Evolutionary conservation across 2,329 filamentous ascomycete species (phyloP), one percentile per base, ranked within the genome.

Genomic region (Nannizziopsis barbatae): DNA sequence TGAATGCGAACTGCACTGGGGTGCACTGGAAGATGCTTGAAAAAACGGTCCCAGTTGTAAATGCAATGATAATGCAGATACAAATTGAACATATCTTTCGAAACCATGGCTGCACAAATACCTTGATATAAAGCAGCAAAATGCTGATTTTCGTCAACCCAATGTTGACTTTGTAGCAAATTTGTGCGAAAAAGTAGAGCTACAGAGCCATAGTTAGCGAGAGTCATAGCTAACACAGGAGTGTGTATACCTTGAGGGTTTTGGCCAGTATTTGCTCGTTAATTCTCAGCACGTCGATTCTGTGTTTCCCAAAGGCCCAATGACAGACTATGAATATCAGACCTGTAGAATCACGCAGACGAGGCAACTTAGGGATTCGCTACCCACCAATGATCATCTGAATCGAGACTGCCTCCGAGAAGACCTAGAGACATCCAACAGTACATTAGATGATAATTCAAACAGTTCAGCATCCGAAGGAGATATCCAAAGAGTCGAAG

Each of bases 131-230:
- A 15, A 78, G 66, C 2, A 75, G 61, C 7, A 77, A 58, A 45
- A 77, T 74, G 2, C 74, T 76, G 2, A 69, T 60, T 54, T 78
- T 78, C 2, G 72, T 75, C 27, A 75, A 61, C 55, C 73, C 75
- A 50, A 77, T 71, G 41, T 71, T 71, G 52, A 74, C 58, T 55
- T 77, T 77, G 62, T 77, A 77, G 50, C 73, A 71, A 43, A 73
- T 69, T 54, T 77, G 74, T 2, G 71, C 67, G 30, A 74, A 58
- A 52, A 71, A 76, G 57, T 75, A 77, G 18, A 47, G 31, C 45
- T 47, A 12, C 15, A 5, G 20, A 27, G 15, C 9, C 36, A 22
- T 30, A 12, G 40, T 17, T 15, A 30, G 20, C 10, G 30, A 17
- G 18, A 31, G 27, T 7, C 5, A 30, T n/a, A 17, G 20, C 31